Evolutionary conservation across 345 rosid species (phyloP).

Genomic region (Sonneratia alba): DNA sequence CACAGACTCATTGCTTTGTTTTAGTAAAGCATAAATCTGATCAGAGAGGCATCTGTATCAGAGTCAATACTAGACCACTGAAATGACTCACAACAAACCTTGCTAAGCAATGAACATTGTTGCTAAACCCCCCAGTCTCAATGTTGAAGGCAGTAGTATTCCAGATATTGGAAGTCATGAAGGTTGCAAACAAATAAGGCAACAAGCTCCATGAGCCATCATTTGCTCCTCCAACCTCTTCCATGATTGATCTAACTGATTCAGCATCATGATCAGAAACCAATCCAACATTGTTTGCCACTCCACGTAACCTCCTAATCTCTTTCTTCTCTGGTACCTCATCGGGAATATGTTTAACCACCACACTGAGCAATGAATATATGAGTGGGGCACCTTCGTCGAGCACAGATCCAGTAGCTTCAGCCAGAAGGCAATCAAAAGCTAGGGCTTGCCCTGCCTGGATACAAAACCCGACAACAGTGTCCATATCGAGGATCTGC

Average conservation of each 20-base stretch:
- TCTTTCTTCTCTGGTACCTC: slow-evolving; percentile 83
- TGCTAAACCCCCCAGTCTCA: slow-evolving; percentile 92
- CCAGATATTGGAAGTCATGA: slow-evolving; percentile 90
- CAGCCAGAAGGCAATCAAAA: slow-evolving; percentile 84
- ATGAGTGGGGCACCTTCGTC: slow-evolving; percentile 80
- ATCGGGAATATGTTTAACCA: slow-evolving; percentile 71
- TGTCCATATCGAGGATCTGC: slow-evolving; percentile 94
- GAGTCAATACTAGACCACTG: background rate
- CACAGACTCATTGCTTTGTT: background rate
- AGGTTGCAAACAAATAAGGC: slow-evolving; percentile 80
- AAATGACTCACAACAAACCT: slow-evolving; percentile 28
- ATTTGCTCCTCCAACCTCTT: slow-evolving; percentile 88
- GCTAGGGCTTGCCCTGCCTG: slow-evolving; percentile 98
- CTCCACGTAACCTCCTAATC: slow-evolving; percentile 69
- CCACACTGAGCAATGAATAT: slow-evolving; percentile 67
- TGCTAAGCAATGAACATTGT: slow-evolving; percentile 91
- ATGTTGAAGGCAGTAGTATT: slow-evolving; percentile 80
- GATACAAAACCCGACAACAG: slow-evolving; percentile 79
- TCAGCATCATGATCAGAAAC: slow-evolving; percentile 86
- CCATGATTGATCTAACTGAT: slow-evolving; percentile 82
- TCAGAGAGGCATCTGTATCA: background rate
- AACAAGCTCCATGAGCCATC: slow-evolving; percentile 91
- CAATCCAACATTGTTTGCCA: slow-evolving; percentile 52
- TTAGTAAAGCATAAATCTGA: background rate
- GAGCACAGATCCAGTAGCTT: slow-evolving; percentile 86